A percentile compares a stretch with the other conserved stretches of the same genome.
Evolutionary conservation across 2,329 filamentous ascomycete species (phyloP).

Genomic region (Cladosporium oxysporum): DNA sequence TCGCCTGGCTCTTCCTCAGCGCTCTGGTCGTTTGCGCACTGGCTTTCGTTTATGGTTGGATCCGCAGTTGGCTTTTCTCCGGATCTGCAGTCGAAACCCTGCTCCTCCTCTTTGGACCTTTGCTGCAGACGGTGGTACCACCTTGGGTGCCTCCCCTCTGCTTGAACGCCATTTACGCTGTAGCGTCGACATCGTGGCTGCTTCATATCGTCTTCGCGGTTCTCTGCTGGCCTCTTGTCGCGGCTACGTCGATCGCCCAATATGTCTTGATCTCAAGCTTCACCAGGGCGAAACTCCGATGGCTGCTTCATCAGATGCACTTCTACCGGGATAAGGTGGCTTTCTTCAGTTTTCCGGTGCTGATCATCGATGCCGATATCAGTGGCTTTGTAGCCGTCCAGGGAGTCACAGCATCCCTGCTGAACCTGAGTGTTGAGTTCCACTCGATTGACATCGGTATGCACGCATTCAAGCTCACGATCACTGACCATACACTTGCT

Average conservation of each 20-base stretch:
- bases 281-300: background rate
- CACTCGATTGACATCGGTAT: constrained; percentile 55
- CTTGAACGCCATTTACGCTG: constrained; percentile 39
- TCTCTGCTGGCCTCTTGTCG: constrained; percentile 45
- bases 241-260: constrained; percentile 50
- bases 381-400: constrained; percentile 55
- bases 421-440: constrained; percentile 51
- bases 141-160: constrained; percentile 48
- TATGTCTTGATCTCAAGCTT: constrained; percentile 44
- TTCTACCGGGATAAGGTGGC: constrained; percentile 56
- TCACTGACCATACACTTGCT: background rate
- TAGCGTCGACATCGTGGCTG: constrained; percentile 56
- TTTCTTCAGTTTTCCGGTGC: constrained; percentile 51
- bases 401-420: constrained; percentile 54
- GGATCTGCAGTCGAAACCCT: constrained; percentile 33
- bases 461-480: background rate
- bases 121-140: constrained; percentile 42
- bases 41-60: constrained; percentile 23
- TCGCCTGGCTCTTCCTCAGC: background rate
- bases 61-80: constrained; percentile 31
- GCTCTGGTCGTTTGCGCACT: background rate
- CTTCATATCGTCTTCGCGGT: constrained; percentile 48
- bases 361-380: constrained; percentile 58
- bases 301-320: constrained; percentile 46
- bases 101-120: constrained; percentile 33